phyloP scores from a whole-genome alignment of 352 stramenopile genomes.

The Sclerospora graminicola region DNA sequence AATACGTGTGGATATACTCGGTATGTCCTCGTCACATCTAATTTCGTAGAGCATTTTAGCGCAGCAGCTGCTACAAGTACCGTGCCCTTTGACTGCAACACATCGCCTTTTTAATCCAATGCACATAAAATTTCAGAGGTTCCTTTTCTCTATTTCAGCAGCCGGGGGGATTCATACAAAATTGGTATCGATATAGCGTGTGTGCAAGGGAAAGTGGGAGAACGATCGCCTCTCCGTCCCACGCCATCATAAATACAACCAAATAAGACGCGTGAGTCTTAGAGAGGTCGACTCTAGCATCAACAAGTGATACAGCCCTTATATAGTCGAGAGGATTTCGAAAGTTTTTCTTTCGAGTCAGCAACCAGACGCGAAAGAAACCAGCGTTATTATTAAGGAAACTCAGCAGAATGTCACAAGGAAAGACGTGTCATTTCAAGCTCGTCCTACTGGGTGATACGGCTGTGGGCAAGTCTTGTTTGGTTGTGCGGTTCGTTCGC shows the following conservation, averaged over 20 bases:
- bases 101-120: slow-evolving; percentile 10
- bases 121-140: slow-evolving; percentile 5
- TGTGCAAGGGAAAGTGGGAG: slow-evolving; percentile 18
- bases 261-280: not conserved
- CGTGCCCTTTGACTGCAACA: no score
- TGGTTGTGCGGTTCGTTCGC: slow-evolving; percentile 98
- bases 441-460: slow-evolving; percentile 99
- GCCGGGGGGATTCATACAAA: slow-evolving; percentile 21
- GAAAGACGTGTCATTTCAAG: slow-evolving; percentile 96
- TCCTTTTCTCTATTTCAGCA: slow-evolving; percentile 19
- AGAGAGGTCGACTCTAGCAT: not conserved
- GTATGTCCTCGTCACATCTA: no score
- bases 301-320: slow-evolving; percentile 1
- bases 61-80: no score
- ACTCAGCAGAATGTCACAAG: slow-evolving; percentile 55
- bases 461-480: slow-evolving; percentile 98
- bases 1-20: no score
- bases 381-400: slow-evolving; percentile 4
- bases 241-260: slow-evolving; percentile 2
- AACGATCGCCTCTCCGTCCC: slow-evolving; percentile 3
- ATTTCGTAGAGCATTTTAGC: no score
- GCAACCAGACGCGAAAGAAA: slow-evolving; percentile 7
- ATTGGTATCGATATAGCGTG: slow-evolving; percentile 19
- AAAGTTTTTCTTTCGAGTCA: slow-evolving; percentile 10
- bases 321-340: slow-evolving; percentile 3